Percentiles rank a stretch among this genome's conserved stretches.
phyloP scores from a whole-genome alignment of 768 basidiomycete species.

The Mycena crocata region DNA sequence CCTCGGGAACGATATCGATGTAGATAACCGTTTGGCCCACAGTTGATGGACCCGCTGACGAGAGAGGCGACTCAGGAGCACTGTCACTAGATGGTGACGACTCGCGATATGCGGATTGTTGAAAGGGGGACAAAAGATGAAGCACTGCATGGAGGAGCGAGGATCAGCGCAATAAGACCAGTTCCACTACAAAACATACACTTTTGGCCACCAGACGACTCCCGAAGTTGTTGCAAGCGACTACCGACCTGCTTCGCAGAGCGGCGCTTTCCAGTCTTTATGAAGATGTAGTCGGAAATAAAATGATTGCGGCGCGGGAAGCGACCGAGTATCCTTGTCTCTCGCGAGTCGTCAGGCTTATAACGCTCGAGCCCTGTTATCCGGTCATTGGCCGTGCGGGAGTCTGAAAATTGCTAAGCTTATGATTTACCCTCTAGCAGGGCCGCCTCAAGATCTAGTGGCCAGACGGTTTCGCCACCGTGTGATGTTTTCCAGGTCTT shows the following conservation, averaged over 20 bases:
- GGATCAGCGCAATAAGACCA: too few relatives aligned
- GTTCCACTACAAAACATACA: conserved; percentile 57
- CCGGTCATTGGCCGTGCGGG: conserved; percentile 24
- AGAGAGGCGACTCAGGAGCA: too few relatives aligned
- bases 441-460: conserved; percentile 80
- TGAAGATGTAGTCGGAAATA: conserved; percentile 80
- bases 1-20: too few relatives aligned
- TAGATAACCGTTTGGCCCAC: too few relatives aligned
- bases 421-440: conserved; percentile 73
- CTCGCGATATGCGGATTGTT: too few relatives aligned
- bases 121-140: too few relatives aligned
- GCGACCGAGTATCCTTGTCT: conserved; percentile 76
- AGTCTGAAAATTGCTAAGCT: conserved; percentile 1
- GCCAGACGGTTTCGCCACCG: conserved; percentile 75
- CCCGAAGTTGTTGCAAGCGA: conserved; percentile 81
- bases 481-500: too few relatives aligned
- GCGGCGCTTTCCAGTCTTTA: conserved; percentile 73
- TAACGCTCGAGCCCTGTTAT: conserved; percentile 72
- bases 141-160: too few relatives aligned
- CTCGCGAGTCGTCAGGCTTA: conserved; percentile 76
- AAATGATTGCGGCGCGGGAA: conserved; percentile 85
- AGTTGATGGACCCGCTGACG: too few relatives aligned
- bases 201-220: conserved; percentile 76
- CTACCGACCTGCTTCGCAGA: conserved; percentile 85
- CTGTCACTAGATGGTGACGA: too few relatives aligned